A percentile compares a stretch with the other conserved stretches of the same genome.
phyloP scores from a whole-genome alignment of 1,284 basidiomycete species.

The Ustilago trichophora region DNA sequence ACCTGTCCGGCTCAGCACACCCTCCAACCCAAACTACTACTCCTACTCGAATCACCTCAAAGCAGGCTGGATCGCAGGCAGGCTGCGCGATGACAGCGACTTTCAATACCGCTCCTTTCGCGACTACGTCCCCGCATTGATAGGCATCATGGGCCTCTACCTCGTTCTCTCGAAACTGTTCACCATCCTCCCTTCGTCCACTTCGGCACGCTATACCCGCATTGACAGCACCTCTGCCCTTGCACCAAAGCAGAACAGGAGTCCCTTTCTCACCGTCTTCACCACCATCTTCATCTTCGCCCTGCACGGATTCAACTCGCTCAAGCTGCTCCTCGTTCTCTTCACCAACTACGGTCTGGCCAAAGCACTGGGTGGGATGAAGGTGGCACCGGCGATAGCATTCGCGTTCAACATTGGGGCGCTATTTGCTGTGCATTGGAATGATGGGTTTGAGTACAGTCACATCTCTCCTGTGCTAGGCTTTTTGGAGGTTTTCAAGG shows the following conservation, averaged over 20 bases:
- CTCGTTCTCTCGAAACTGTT: slow-evolving; percentile 60
- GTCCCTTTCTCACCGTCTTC: slow-evolving; percentile 70
- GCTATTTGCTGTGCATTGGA: slow-evolving; percentile 81
- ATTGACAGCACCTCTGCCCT: not conserved
- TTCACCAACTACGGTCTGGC: slow-evolving; percentile 76
- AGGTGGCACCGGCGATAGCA: slow-evolving; percentile 71
- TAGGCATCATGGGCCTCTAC: slow-evolving; percentile 60
- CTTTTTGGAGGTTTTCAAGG: slow-evolving; percentile 74
- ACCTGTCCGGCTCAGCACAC: slow-evolving; percentile 78
- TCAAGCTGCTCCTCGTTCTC: slow-evolving; percentile 83
- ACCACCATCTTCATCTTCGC: slow-evolving; percentile 77
- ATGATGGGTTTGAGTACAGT: slow-evolving; percentile 79
- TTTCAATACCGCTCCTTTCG: slow-evolving; percentile 68
- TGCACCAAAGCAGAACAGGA: slow-evolving; percentile 69
- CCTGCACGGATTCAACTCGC: slow-evolving; percentile 83
- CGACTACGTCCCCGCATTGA: slow-evolving; percentile 60
- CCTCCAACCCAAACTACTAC: slow-evolving; percentile 79
- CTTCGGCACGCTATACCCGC: slow-evolving; percentile 11
- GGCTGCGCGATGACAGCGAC: slow-evolving; percentile 67
- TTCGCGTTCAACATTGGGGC: slow-evolving; percentile 81
- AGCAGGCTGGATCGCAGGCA: slow-evolving; percentile 70
- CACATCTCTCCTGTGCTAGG: slow-evolving; percentile 72
- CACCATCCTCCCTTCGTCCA: slow-evolving; percentile 8
- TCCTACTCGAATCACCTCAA: slow-evolving; percentile 74
- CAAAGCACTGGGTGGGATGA: slow-evolving; percentile 27